Evolutionary conservation across 768 basidiomycete species (phyloP).

Genomic region (Paxillus ammoniavirescens): DNA sequence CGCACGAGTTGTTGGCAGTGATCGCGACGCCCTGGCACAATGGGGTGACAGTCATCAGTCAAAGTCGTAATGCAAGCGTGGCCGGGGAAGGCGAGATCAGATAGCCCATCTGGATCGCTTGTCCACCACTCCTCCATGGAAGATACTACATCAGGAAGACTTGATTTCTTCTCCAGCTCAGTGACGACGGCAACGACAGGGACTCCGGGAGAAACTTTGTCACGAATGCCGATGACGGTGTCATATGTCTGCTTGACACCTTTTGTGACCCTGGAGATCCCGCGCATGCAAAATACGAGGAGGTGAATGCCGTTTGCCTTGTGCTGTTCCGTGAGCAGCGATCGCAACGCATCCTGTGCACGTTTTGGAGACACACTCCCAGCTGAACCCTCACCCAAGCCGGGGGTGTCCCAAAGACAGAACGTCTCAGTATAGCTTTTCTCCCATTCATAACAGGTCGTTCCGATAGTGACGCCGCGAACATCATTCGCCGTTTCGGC

Average conservation of each 20-base stretch:
- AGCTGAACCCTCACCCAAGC: slow-evolving; percentile 10
- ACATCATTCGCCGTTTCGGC: slow-evolving; percentile 1
- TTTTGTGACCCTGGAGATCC: slow-evolving; percentile 1
- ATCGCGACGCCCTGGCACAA: neutral
- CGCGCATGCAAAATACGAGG: slow-evolving; percentile 7
- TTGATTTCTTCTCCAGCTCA: slow-evolving; percentile 20
- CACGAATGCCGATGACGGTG: neutral
- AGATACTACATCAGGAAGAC: neutral
- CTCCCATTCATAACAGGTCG: neutral
- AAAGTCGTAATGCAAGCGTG: slow-evolving; percentile 35
- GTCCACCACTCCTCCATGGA: slow-evolving; percentile 35
- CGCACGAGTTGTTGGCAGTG: slow-evolving; percentile 1
- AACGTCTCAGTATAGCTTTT: slow-evolving; percentile 1
- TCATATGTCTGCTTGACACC: slow-evolving; percentile 8
- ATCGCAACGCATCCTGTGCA: neutral
- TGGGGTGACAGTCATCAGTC: slow-evolving; percentile 2
- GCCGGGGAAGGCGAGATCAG: slow-evolving; percentile 22
- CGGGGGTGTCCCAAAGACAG: slow-evolving; percentile 20
- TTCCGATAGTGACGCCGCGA: slow-evolving; percentile 4
- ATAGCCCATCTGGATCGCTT: slow-evolving; percentile 25
- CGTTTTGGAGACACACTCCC: slow-evolving; percentile 1
- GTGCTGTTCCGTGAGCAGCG: slow-evolving; percentile 1
- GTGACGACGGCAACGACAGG: slow-evolving; percentile 20
- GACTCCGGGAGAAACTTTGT: slow-evolving; percentile 1
- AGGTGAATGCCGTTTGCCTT: slow-evolving; percentile 3